phyloP scores from a whole-genome alignment of 1,139 yeast species.

The Entelexis sorbosivorans region DNA sequence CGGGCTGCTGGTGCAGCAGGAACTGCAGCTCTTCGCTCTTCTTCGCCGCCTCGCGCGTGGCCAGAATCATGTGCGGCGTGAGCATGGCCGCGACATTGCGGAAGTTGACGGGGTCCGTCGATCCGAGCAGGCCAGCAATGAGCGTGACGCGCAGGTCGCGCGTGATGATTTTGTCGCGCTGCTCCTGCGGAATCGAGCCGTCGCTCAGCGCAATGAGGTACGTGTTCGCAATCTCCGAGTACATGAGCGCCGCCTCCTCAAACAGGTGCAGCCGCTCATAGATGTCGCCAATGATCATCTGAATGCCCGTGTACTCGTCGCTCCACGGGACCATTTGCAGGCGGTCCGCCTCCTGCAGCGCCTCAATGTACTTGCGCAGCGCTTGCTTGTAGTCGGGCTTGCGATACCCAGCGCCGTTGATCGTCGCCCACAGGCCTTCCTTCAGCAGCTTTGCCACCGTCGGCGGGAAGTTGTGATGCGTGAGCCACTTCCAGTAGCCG shows the following conservation, averaged over 20 bases:
- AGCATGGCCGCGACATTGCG: slow-evolving; percentile 12
- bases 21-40: slow-evolving; percentile 24
- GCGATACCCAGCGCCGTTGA: slow-evolving; percentile 51
- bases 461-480: slow-evolving; percentile 37
- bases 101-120: slow-evolving; percentile 15
- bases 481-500: slow-evolving; percentile 25
- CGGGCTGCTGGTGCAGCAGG: slow-evolving; percentile 30
- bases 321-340: slow-evolving; percentile 44
- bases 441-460: slow-evolving; percentile 60
- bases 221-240: slow-evolving; percentile 54
- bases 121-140: slow-evolving; percentile 48
- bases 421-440: slow-evolving; percentile 73
- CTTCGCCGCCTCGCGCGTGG: slow-evolving; percentile 20
- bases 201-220: slow-evolving; percentile 43
- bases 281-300: slow-evolving; percentile 78
- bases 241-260: slow-evolving; percentile 54
- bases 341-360: slow-evolving; percentile 37
- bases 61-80: slow-evolving; percentile 20
- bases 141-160: slow-evolving; percentile 61
- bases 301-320: slow-evolving; percentile 76
- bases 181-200: slow-evolving; percentile 29
- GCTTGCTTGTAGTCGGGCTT: slow-evolving; percentile 54
- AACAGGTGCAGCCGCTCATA: slow-evolving; percentile 53
- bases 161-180: slow-evolving; percentile 49
- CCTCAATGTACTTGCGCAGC: slow-evolving; percentile 52